Percentiles rank a stretch among this genome's conserved stretches.
Conservation (phyloP, 2,329 filamentous ascomycete species). For the Penicillium sp. region DNA sequence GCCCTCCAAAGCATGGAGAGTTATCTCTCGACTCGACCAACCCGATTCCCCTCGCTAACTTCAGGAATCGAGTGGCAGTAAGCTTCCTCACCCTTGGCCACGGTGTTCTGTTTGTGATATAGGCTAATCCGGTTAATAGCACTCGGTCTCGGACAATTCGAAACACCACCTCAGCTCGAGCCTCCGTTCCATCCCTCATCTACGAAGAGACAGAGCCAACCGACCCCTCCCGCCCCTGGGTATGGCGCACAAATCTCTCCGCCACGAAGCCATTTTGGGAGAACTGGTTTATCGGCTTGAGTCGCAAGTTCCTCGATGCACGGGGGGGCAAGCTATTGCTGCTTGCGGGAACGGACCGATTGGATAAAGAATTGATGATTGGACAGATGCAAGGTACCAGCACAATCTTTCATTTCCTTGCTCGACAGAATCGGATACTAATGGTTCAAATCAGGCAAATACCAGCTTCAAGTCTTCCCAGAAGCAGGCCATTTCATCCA, state of each 20-base stretch:
- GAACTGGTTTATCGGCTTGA: conserved; percentile 87
- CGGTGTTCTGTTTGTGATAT: neutral
- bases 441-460: conserved; percentile 63
- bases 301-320: conserved; percentile 80
- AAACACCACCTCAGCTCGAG: conserved; percentile 78
- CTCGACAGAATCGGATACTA: neutral
- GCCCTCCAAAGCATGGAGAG: conserved; percentile 92
- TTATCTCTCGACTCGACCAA: conserved; percentile 80
- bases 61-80: conserved; percentile 90
- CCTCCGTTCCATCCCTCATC: conserved; percentile 81
- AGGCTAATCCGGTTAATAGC: conserved; percentile 29
- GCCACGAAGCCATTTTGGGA: conserved; percentile 91
- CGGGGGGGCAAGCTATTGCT: conserved; percentile 82
- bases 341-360: conserved; percentile 82
- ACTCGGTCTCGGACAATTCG: conserved; percentile 83
- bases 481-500: conserved; percentile 97
- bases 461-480: conserved; percentile 90
- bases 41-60: conserved; percentile 72
- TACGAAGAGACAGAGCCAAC: conserved; percentile 43
- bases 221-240: conserved; percentile 60
- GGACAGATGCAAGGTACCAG: conserved; percentile 89
- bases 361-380: conserved; percentile 91
- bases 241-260: conserved; percentile 82
- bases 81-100: conserved; percentile 15
- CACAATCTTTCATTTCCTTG: neutral